phyloP scores from a whole-genome alignment of 352 stramenopile species.

The Pythium plurisporium region DNA sequence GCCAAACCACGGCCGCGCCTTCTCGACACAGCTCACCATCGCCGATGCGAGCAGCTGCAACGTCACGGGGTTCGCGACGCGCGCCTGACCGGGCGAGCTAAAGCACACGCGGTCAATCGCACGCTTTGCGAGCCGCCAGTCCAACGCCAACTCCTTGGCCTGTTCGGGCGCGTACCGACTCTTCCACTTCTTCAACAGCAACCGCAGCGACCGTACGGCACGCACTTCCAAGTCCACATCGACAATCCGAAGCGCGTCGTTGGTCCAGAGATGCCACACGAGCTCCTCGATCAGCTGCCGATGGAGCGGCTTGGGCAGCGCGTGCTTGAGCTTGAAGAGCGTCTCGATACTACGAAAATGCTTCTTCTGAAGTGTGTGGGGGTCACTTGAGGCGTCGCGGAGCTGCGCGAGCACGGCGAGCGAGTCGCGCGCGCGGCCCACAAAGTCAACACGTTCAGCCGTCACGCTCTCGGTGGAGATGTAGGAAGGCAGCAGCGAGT shows the following conservation, averaged over 20 bases:
- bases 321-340: constrained; percentile 63
- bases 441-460: constrained; percentile 36
- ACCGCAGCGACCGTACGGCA: constrained; percentile 31
- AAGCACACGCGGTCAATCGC: constrained; percentile 56
- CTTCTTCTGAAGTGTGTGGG: constrained; percentile 33
- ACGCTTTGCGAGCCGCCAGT: constrained; percentile 42
- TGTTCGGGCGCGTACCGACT: constrained; percentile 26
- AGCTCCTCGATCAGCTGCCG: constrained; percentile 41
- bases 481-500: constrained; percentile 56
- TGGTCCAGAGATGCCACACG: constrained; percentile 43
- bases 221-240: constrained; percentile 56
- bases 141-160: constrained; percentile 24
- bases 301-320: constrained; percentile 37
- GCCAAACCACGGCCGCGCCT: constrained; percentile 43
- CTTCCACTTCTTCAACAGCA: constrained; percentile 53
- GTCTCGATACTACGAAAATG: constrained; percentile 61
- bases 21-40: constrained; percentile 48
- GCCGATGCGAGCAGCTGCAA: constrained; percentile 31
- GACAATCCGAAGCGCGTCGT: constrained; percentile 31
- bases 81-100: constrained; percentile 27
- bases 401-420: constrained; percentile 31
- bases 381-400: neutral
- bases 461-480: constrained; percentile 35
- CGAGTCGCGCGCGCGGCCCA: constrained; percentile 46
- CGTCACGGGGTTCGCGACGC: constrained; percentile 34